phyloP scores from a whole-genome alignment of 2,329 filamentous ascomycete species.

The Botrytis fabae region DNA sequence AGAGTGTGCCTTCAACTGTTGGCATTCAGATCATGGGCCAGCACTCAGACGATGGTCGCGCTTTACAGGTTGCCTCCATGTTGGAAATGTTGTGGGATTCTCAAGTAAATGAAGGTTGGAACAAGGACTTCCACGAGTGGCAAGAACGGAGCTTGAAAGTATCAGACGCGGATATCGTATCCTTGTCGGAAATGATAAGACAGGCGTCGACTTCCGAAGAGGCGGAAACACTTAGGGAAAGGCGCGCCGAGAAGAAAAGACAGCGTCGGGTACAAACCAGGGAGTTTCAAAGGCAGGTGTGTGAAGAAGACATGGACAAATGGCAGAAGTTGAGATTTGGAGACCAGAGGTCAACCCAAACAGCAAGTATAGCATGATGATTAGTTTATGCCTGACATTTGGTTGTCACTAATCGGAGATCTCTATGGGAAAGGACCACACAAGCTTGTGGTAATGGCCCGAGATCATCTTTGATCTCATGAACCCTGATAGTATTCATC shows the following conservation, averaged over 20 bases:
- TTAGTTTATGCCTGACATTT: not conserved
- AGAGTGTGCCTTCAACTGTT: slow-evolving; percentile 43
- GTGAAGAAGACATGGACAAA: slow-evolving; percentile 14
- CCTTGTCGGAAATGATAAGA: not conserved
- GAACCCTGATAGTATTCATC: not conserved
- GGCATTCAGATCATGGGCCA: slow-evolving; percentile 81
- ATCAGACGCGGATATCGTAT: not conserved
- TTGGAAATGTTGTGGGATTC: slow-evolving; percentile 12
- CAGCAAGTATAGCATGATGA: not conserved
- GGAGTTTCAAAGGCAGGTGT: not conserved
- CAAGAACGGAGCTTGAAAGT: not conserved
- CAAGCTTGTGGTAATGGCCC: not conserved
- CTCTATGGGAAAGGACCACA: not conserved
- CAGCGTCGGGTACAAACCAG: not conserved
- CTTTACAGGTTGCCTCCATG: slow-evolving; percentile 56
- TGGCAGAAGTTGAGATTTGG: slow-evolving; percentile 11
- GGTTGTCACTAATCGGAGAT: too few species aligned
- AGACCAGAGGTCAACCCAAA: not conserved
- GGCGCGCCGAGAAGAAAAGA: not conserved
- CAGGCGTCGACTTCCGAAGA: not conserved
- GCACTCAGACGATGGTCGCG: slow-evolving; percentile 69
- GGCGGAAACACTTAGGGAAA: not conserved
- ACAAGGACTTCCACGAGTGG: not conserved
- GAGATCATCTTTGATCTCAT: not conserved
- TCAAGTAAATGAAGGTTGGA: not conserved